A percentile compares a stretch with the other conserved stretches of the same genome.
These are phyloP conservation scores for Leccinum barrowsii DNA, from an alignment of 768 basidiomycete species.

Conservation along the genomic window DNA sequence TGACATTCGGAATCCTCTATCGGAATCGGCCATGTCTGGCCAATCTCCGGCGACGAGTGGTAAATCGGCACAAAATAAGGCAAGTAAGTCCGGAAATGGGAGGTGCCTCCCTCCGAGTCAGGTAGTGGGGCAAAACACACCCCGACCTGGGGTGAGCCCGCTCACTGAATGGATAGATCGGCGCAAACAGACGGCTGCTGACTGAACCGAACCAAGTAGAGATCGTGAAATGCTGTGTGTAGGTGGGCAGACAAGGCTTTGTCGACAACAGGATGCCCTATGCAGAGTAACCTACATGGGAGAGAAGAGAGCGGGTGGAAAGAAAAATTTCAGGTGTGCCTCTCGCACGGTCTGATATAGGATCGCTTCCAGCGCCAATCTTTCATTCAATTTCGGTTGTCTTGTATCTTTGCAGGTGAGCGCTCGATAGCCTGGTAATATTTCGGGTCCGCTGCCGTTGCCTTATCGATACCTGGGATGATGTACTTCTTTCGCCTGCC, in stretches of 20 bases:
- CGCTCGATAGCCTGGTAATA: background rate
- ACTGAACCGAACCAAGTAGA: background rate
- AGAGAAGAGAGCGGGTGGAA: background rate
- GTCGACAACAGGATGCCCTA: background rate
- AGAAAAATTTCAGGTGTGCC: background rate
- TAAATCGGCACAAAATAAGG: background rate
- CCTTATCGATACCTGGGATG: background rate
- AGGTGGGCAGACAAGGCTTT: background rate
- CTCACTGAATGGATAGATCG: background rate
- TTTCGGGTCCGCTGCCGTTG: background rate
- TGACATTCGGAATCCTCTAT: background rate
- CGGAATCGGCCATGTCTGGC: background rate
- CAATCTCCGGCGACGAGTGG: background rate
- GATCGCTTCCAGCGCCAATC: background rate
- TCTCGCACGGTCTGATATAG: background rate
- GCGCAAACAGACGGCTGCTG: background rate
- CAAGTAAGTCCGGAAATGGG: background rate
- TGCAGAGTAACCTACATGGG: background rate
- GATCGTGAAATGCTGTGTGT: background rate
- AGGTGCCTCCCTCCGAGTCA: background rate
- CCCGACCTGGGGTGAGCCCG: background rate
- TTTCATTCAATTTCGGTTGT: background rate
- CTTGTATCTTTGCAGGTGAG: background rate
- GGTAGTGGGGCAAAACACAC: background rate
- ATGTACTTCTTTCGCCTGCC: conserved; percentile 8